Evolutionary conservation across 2,329 filamentous ascomycete genomes (phyloP).

Genomic region (Penicillium sp.): DNA sequence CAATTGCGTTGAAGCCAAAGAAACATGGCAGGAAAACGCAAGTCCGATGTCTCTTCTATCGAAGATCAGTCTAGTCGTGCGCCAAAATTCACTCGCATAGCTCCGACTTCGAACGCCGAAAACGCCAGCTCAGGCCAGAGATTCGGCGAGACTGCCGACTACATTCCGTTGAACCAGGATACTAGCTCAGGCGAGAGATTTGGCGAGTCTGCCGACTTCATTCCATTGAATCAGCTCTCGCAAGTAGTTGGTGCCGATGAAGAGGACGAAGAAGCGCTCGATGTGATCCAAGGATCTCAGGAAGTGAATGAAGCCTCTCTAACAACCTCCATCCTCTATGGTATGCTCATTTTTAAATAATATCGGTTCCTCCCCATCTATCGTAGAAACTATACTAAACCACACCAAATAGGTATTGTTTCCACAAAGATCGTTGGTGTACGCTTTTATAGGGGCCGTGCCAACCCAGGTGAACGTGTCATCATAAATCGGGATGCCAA

Average conservation of each 20-base stretch:
- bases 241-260: slow-evolving; percentile 34
- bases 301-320: slow-evolving; percentile 38
- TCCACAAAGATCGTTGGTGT: slow-evolving; percentile 60
- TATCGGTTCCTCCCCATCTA: background rate
- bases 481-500: slow-evolving; percentile 63
- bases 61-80: background rate
- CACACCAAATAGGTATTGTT: slow-evolving; percentile 34
- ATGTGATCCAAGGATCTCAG: slow-evolving; percentile 36
- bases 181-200: slow-evolving; percentile 26
- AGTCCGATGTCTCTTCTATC: background rate
- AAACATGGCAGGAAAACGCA: slow-evolving; percentile 6
- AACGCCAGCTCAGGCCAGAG: slow-evolving; percentile 25
- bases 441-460: slow-evolving; percentile 63
- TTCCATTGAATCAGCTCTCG: slow-evolving; percentile 34
- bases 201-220: slow-evolving; percentile 29
- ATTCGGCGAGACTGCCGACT: slow-evolving; percentile 24
- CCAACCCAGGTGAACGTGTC: slow-evolving; percentile 63
- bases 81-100: background rate
- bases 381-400: background rate
- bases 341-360: slow-evolving; percentile 24
- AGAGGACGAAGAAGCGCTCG: slow-evolving; percentile 38
- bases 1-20: background rate
- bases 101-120: background rate
- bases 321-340: slow-evolving; percentile 40
- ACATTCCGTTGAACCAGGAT: background rate